A percentile compares a stretch with the other conserved stretches of the same genome.
These are phyloP conservation scores for Yamadazyma sp. DNA, from an alignment of 805 yeast species.

Conservation along the genomic window DNA sequence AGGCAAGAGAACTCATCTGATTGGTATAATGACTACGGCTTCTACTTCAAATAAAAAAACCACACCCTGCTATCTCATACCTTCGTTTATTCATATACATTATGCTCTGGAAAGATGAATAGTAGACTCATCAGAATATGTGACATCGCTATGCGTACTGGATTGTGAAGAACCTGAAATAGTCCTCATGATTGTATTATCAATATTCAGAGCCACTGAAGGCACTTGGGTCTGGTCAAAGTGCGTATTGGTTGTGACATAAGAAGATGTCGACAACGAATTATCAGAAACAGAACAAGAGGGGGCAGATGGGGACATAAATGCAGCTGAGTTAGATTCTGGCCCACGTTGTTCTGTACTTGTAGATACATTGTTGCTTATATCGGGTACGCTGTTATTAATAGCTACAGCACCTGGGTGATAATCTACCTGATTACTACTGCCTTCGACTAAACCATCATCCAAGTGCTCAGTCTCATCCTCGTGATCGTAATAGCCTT, in stretches of 20 bases:
- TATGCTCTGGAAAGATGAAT: not conserved
- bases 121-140: slow-evolving; percentile 4
- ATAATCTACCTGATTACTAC: not conserved
- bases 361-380: no score
- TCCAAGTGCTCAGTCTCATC: no score
- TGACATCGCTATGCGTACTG: no score
- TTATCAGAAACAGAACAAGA: no score
- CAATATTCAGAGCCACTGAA: no score
- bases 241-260: slow-evolving; percentile 2
- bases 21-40: no score
- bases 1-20: no score
- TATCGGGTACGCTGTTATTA: no score
- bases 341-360: no score
- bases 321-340: not conserved
- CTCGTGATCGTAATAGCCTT: slow-evolving; percentile 11
- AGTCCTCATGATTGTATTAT: no score
- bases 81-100: not conserved
- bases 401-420: not conserved
- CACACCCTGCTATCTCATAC: slow-evolving; percentile 1
- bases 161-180: no score
- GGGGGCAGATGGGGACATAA: slow-evolving; percentile 1
- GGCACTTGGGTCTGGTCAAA: not conserved
- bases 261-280: slow-evolving; percentile 3
- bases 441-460: not conserved
- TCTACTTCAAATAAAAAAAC: no score